Evolutionary conservation across 2,329 filamentous ascomycete species (phyloP).

Genomic region (Aureobasidium musti): DNA sequence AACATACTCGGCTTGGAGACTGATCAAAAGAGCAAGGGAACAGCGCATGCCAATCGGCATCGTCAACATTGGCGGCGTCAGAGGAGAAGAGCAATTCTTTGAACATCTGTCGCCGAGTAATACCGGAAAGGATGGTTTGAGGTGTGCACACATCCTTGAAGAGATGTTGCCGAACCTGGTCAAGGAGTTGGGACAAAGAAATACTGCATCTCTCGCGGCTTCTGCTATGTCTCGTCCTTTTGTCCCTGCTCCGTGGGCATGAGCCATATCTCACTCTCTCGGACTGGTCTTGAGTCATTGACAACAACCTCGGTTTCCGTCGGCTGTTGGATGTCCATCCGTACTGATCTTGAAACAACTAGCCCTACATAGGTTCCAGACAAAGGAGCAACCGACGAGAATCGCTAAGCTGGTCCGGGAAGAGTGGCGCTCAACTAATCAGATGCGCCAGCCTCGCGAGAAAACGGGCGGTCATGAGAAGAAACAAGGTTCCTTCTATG

Average conservation of each 20-base stretch:
- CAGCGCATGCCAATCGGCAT: conserved; percentile 82
- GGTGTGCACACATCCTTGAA: conserved; percentile 47
- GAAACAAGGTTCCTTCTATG: too few species aligned
- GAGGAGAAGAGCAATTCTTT: conserved; percentile 76
- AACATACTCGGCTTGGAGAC: conserved; percentile 91
- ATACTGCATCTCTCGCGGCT: neutral
- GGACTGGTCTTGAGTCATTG: neutral
- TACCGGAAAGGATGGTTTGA: conserved; percentile 43
- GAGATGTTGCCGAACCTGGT: conserved; percentile 43
- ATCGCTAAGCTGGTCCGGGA: too few species aligned
- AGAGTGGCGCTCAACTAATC: too few species aligned
- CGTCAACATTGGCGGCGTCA: conserved; percentile 81
- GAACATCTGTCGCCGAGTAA: conserved; percentile 53
- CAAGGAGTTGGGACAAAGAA: conserved; percentile 31
- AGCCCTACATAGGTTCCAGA: too few species aligned
- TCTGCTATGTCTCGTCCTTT: neutral
- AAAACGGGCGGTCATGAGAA: too few species aligned
- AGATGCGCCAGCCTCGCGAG: too few species aligned
- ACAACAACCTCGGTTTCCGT: too few species aligned
- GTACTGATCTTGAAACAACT: too few species aligned
- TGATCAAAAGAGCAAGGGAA: conserved; percentile 81
- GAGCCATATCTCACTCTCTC: neutral
- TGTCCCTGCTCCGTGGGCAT: conserved; percentile 25
- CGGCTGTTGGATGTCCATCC: neutral
- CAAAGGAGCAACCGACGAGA: neutral